Conservation (phyloP, 768 basidiomycete species). For the Mycena indigotica region DNA sequence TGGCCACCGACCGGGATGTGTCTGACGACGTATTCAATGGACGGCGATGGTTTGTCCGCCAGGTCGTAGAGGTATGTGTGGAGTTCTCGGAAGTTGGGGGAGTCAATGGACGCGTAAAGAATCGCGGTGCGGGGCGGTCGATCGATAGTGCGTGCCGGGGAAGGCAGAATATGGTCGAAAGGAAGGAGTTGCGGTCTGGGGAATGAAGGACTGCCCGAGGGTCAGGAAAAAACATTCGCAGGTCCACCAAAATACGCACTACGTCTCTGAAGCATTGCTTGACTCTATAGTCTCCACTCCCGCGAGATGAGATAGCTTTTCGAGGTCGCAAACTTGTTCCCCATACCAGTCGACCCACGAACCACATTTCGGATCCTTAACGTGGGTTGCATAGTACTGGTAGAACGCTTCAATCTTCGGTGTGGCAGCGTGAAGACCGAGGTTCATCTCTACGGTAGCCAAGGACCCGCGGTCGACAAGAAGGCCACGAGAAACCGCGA, state of each 20-base stretch:
- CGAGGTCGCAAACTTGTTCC: constrained; percentile 65
- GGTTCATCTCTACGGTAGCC: constrained; percentile 65
- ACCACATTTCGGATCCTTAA: constrained; percentile 46
- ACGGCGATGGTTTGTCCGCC: constrained; percentile 44
- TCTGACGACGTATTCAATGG: constrained; percentile 77
- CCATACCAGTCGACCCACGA: constrained; percentile 91
- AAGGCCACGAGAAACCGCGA: constrained; percentile 48
- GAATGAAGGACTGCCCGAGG: constrained; percentile 29
- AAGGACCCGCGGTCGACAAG: constrained; percentile 52
- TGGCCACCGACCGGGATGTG: constrained; percentile 49
- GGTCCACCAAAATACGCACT: constrained; percentile 28
- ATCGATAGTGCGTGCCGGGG: constrained; percentile 45
- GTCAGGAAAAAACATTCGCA: not conserved
- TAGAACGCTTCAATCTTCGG: constrained; percentile 87
- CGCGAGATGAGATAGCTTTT: constrained; percentile 56
- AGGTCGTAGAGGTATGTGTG: constrained; percentile 64
- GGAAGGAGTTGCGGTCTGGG: constrained; percentile 56
- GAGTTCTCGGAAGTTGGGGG: constrained; percentile 68
- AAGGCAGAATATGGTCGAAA: constrained; percentile 77
- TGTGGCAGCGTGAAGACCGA: constrained; percentile 76
- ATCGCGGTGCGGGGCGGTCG: constrained; percentile 66
- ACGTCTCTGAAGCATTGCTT: constrained; percentile 22
- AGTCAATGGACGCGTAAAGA: constrained; percentile 71
- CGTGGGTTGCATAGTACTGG: constrained; percentile 59
- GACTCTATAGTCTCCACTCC: constrained; percentile 53